Conservation (phyloP, 169 alveolate species). For the Plasmodium relictum region DNA sequence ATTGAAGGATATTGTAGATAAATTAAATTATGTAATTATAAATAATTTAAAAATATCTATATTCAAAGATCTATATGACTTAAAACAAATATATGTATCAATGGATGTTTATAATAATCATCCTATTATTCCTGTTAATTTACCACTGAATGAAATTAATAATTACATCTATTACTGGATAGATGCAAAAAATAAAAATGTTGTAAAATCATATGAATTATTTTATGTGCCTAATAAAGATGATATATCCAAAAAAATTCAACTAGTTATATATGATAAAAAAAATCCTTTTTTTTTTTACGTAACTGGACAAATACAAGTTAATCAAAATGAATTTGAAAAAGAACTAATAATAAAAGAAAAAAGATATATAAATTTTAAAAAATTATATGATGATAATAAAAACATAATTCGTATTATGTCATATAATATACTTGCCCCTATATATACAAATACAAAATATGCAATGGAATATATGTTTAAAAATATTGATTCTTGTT, state of each 20-base stretch:
- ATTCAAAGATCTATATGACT: slow-evolving; percentile 42
- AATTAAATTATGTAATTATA: slow-evolving; percentile 42
- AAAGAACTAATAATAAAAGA: slow-evolving; percentile 41
- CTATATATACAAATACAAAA: slow-evolving; percentile 69
- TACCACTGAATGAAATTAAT: slow-evolving; percentile 30
- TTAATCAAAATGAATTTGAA: slow-evolving; percentile 26
- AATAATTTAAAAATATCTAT: slow-evolving; percentile 38
- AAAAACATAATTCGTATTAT: slow-evolving; percentile 38
- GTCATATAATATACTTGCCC: slow-evolving; percentile 70
- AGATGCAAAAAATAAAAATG: slow-evolving; percentile 4
- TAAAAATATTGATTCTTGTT: slow-evolving; percentile 52
- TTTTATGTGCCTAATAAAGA: slow-evolving; percentile 60
- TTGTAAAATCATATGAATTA: slow-evolving; percentile 28
- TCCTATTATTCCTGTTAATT: slow-evolving; percentile 45
- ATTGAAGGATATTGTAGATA: slow-evolving; percentile 34
- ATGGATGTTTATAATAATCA: slow-evolving; percentile 73
- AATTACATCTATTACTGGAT: slow-evolving; percentile 52
- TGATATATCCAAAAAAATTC: slow-evolving; percentile 28
- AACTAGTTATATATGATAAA: slow-evolving; percentile 68
- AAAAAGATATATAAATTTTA: slow-evolving; percentile 47
- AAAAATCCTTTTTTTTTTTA: slow-evolving; percentile 51
- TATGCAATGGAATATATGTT: slow-evolving; percentile 68
- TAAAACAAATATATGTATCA: slow-evolving; percentile 65
- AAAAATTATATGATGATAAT: neutral
- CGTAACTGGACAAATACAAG: slow-evolving; percentile 42